Evolutionary conservation across 768 basidiomycete genomes (phyloP).

Genomic region (Pilatotrama ljubarskyi): DNA sequence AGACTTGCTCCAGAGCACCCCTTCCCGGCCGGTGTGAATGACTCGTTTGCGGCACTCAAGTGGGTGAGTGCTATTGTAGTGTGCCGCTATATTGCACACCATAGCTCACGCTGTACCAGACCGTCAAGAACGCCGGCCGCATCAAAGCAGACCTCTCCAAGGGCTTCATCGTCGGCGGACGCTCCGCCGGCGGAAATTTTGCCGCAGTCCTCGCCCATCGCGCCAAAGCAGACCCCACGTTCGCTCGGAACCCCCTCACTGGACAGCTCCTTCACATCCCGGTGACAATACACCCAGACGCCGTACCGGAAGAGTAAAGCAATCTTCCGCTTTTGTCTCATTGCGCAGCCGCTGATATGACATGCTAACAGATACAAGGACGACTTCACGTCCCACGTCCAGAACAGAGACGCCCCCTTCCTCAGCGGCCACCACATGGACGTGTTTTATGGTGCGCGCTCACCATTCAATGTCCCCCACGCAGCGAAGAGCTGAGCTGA

Average conservation of each 20-base stretch:
- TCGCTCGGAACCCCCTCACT: constrained; percentile 22
- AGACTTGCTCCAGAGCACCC: constrained; percentile 31
- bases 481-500: not conserved
- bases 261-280: constrained; percentile 29
- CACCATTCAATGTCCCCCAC: no score
- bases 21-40: constrained; percentile 27
- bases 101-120: not conserved
- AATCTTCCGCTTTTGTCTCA: not conserved
- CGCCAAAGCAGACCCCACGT: constrained; percentile 27
- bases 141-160: constrained; percentile 8
- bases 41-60: constrained; percentile 28
- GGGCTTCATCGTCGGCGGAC: constrained; percentile 30
- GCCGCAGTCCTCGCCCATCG: constrained; percentile 26
- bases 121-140: not conserved
- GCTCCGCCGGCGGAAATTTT: constrained; percentile 28
- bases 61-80: constrained; percentile 26
- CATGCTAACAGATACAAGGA: not conserved
- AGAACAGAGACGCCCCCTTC: not conserved
- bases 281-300: constrained; percentile 21
- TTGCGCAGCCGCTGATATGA: not conserved
- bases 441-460: not conserved
- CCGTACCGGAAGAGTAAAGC: constrained; percentile 24
- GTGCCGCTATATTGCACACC: no score
- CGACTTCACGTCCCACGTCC: not conserved
- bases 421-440: not conserved